A percentile compares a stretch with the other conserved stretches of the same genome.
Conservation (phyloP, 2,329 filamentous ascomycete species). For the Pezicula neosporulosa region DNA sequence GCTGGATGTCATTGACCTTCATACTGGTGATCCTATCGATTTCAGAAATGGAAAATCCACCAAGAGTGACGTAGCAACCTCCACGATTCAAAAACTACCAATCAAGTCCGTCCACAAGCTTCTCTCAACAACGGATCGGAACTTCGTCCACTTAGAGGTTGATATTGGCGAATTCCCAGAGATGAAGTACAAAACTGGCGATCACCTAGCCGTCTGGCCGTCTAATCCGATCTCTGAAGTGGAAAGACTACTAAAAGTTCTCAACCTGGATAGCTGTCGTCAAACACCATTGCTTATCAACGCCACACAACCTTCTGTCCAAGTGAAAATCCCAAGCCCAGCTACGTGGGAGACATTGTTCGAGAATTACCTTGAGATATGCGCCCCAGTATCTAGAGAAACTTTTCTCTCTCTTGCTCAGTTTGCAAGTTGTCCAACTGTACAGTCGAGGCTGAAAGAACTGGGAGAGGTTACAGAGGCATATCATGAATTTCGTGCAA, state of each 20-base stretch:
- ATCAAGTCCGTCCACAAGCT: constrained; percentile 7
- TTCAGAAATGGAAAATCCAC: not conserved
- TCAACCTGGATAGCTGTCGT: not conserved
- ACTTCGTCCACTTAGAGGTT: constrained; percentile 20
- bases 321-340: constrained; percentile 1
- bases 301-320: not conserved
- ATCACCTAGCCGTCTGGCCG: constrained; percentile 21
- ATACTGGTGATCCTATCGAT: constrained; percentile 10
- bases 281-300: constrained; percentile 2
- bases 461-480: constrained; percentile 1
- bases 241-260: constrained; percentile 2
- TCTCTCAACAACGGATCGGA: constrained; percentile 10
- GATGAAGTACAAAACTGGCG: constrained; percentile 22
- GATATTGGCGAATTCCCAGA: constrained; percentile 12
- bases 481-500: constrained; percentile 1
- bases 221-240: constrained; percentile 13
- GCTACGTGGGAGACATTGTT: constrained; percentile 31
- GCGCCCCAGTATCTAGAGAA: constrained; percentile 35
- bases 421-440: constrained; percentile 31
- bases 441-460: constrained; percentile 2
- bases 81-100: constrained; percentile 9
- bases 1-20: constrained; percentile 14
- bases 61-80: not conserved
- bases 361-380: constrained; percentile 41
- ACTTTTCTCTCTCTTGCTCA: constrained; percentile 30